Percentiles rank a stretch among this genome's conserved stretches.
phyloP scores from a whole-genome alignment of 1,139 yeast genomes.

The Kodamaea anthophila region DNA sequence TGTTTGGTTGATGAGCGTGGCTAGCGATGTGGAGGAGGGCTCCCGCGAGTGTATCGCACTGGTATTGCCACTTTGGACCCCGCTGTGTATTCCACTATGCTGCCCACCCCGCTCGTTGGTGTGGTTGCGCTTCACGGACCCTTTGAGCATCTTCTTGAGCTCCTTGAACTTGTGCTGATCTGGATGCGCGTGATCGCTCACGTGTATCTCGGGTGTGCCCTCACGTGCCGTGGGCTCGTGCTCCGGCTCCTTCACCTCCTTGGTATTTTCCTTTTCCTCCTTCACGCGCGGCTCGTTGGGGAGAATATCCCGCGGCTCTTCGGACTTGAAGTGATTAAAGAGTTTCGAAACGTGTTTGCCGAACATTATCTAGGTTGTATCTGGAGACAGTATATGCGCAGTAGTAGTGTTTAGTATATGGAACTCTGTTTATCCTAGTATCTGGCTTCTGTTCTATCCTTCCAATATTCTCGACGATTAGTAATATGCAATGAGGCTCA shows the following conservation, averaged over 20 bases:
- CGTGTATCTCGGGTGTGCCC: neutral
- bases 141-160: constrained; percentile 37
- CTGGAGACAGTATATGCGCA: too few relatives aligned
- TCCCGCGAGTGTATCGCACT: constrained; percentile 22
- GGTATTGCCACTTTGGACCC: constrained; percentile 2
- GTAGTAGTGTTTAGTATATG: too few relatives aligned
- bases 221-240: constrained; percentile 1
- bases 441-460: too few relatives aligned
- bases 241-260: neutral
- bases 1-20: constrained; percentile 41
- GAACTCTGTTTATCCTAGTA: too few relatives aligned
- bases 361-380: too few relatives aligned
- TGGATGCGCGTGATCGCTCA: neutral
- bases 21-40: constrained; percentile 37
- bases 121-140: constrained; percentile 23
- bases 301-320: neutral
- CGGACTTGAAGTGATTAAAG: constrained; percentile 13
- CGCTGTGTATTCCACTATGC: constrained; percentile 4
- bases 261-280: constrained; percentile 12
- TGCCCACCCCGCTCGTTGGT: neutral
- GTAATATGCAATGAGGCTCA: too few relatives aligned
- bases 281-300: neutral
- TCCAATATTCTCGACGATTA: too few relatives aligned
- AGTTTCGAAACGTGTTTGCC: constrained; percentile 43
- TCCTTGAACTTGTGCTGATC: constrained; percentile 30